Conservation (phyloP, 2,329 filamentous ascomycete species). For the Cordyceps cicadae region DNA sequence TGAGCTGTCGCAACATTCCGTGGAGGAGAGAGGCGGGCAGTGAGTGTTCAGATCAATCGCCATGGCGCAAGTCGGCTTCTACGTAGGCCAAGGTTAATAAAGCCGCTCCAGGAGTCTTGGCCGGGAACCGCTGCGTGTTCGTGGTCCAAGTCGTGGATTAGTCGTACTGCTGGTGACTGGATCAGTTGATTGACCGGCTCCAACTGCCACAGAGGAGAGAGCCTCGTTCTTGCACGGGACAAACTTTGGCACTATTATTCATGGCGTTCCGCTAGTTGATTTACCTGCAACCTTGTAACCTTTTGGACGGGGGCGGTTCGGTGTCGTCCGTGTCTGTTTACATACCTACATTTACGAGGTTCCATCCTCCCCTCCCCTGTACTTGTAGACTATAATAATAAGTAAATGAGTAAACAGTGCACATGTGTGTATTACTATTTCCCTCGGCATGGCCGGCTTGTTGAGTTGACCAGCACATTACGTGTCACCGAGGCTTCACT, state of each 20-base stretch:
- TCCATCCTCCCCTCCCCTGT: background rate
- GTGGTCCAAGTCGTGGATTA: too few relatives aligned
- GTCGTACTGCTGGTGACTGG: background rate
- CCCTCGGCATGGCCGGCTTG: background rate
- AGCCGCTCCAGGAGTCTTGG: background rate
- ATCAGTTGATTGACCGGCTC: too few relatives aligned
- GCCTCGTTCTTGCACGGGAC: background rate
- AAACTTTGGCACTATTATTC: background rate
- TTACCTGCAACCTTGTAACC: background rate
- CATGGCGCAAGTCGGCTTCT: background rate
- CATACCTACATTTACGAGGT: background rate
- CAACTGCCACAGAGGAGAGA: background rate
- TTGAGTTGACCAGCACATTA: background rate
- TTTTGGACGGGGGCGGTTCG: background rate
- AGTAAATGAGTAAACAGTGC: background rate
- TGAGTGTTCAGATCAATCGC: too few relatives aligned
- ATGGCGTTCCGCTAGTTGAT: background rate
- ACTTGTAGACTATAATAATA: background rate
- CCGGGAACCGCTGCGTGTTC: background rate
- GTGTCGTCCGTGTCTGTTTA: background rate
- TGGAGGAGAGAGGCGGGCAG: too few relatives aligned
- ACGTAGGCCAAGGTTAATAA: background rate
- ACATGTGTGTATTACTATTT: background rate
- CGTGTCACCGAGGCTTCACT: slow-evolving; percentile 3
- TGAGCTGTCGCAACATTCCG: background rate